Percentiles rank a stretch among this genome's conserved stretches.
phyloP scores from a whole-genome alignment of 179 eudicot species.

The Carnegiea gigantea region DNA sequence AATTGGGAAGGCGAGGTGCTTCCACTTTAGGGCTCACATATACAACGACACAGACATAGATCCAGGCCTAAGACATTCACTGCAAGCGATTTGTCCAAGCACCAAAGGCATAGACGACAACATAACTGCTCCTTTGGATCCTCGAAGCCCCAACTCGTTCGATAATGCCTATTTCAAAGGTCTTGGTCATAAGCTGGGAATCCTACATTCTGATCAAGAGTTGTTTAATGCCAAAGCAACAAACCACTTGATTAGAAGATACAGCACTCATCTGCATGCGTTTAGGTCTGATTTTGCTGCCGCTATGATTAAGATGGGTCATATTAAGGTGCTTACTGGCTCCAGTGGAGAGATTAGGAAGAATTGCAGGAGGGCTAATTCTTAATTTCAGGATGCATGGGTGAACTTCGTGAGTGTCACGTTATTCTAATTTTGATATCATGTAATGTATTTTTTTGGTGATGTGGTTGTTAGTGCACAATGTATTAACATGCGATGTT shows the following conservation, averaged over 20 bases:
- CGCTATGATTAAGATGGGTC: not conserved
- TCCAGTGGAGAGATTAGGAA: not conserved
- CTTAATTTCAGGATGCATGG: too few relatives aligned
- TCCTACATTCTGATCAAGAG: not conserved
- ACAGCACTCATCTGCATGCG: not conserved
- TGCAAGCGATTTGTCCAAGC: not conserved
- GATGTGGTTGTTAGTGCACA: too few relatives aligned
- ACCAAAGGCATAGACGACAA: not conserved
- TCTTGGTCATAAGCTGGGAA: not conserved
- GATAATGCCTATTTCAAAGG: not conserved
- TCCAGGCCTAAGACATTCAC: not conserved
- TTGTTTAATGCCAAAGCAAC: not conserved
- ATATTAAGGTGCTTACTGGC: not conserved
- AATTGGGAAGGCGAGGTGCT: not conserved
- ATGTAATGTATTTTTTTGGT: too few relatives aligned
- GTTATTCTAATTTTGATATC: too few relatives aligned
- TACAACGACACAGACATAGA: not conserved
- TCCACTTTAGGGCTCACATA: not conserved
- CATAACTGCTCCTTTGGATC: not conserved
- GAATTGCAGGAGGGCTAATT: not conserved
- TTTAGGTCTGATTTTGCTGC: not conserved
- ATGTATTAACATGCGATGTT: too few relatives aligned
- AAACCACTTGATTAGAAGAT: too few relatives aligned
- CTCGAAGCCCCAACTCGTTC: not conserved
- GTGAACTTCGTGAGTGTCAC: too few relatives aligned